Conservation (phyloP, 2,329 filamentous ascomycete species). For the Epicoccum nigrum region DNA sequence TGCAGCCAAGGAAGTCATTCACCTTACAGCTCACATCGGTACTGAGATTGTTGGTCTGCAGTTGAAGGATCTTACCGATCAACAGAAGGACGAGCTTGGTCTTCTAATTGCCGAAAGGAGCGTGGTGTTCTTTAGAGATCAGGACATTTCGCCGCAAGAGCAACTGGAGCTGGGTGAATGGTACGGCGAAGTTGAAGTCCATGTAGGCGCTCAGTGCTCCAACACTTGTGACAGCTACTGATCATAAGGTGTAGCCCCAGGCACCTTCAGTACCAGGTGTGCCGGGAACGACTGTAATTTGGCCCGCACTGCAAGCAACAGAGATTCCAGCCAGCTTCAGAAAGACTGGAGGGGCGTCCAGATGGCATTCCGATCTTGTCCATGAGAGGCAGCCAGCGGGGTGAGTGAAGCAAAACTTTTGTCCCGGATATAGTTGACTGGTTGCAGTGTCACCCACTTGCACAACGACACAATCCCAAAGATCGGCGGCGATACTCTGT, state of each 20-base stretch:
- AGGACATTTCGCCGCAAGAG: constrained; percentile 49
- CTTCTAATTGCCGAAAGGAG: constrained; percentile 50
- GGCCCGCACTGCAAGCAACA: constrained; percentile 70
- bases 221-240: neutral
- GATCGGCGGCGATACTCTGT: constrained; percentile 73
- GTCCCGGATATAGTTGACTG: neutral
- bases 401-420: constrained; percentile 9
- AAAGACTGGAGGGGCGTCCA: constrained; percentile 68
- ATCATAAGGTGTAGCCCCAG: constrained; percentile 61
- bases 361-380: constrained; percentile 74
- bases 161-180: constrained; percentile 42
- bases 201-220: constrained; percentile 56
- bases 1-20: constrained; percentile 52
- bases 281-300: constrained; percentile 68
- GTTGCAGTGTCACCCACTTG: constrained; percentile 64
- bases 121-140: constrained; percentile 59
- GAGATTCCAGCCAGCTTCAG: constrained; percentile 68
- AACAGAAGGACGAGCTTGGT: constrained; percentile 59
- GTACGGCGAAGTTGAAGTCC: constrained; percentile 66
- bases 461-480: constrained; percentile 72
- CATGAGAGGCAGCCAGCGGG: constrained; percentile 74
- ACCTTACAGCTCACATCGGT: constrained; percentile 46
- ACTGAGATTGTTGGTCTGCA: constrained; percentile 52
- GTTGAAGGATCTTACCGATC: constrained; percentile 54
- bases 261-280: constrained; percentile 72